Evolutionary conservation across 2,329 filamentous ascomycete species (phyloP), one percentile per base, ranked within the genome.

Genomic region (Aquanectria penicillioides): DNA sequence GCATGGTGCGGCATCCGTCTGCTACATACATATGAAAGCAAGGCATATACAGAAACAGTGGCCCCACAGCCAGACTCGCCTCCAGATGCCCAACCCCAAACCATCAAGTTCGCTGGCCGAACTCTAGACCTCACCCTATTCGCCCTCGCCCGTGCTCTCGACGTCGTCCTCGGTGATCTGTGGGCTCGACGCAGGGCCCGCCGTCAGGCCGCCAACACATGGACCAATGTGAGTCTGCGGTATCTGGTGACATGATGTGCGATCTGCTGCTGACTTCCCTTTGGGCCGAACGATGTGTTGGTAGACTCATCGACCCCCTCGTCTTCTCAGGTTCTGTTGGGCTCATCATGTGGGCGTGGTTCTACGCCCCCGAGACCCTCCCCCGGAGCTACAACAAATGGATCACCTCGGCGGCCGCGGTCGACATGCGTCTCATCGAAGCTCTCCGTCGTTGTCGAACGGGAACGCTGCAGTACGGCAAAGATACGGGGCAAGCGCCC

Each of bases 311-410:
- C n/a, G 90, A 94, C 70, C 85, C 91, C 4, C 76, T 84, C 6
- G 77, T 94, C 15, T 96, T 97, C 73, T 86, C 89, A 38, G 74
- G 83, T 28, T 93, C 91, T 17, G 88, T 86, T 33, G 89, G 88
- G 18, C 78, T 92, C 31, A 89, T 96, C 65, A 97, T 96, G 93
- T 94, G 91, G 89, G 85, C 91, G 15, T 97, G 91, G 91, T 89
- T 96, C 73, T 97, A 94, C 77, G 74, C 81, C 9, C 91, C 92
- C 0, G 81, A 86, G 29, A 83, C 86, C 17, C 82, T 97, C 2
- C 93, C 93, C 2, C 82, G 79, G 23, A 83, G 88, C 34, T 96
- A 96, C 77, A 89, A 88, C 68, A 89, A 88, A 71, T 96, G 93
- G 92, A 95, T 97, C 67, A 86, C 84, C 34, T 87, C 89, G 18